Base-by-base conservation (phyloP, 352 stramenopile species). In the Globisporangium nodosum region DNA sequence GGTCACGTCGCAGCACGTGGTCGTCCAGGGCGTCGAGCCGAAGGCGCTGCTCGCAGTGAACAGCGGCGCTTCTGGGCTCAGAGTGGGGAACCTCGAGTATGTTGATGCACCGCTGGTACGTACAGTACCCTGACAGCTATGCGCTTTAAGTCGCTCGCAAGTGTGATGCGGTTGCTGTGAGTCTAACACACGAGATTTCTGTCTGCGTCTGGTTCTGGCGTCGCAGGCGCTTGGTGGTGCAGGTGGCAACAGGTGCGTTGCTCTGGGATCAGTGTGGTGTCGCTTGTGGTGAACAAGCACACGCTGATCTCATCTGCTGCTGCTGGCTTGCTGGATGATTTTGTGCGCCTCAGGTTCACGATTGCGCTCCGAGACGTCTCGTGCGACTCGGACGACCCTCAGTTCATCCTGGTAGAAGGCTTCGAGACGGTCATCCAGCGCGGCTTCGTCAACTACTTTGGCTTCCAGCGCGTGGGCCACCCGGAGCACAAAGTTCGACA, bases 361-460 rank as follows among this genome's bases (percentile, higher is more conserved):
- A 88, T 90, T 49, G 47, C 65, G 1, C 49, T 90, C 24, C 73
- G 76, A 0, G 58, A 67, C 13, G 62, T 90, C 59, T 60, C 65
- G 2, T 61, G 37, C 5, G 47, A 69, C 0, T 12, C 24, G 2
- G 55, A 3, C 5, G 51, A 69, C 16, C 42, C 76, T 13, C 61
- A 61, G 12, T 68, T 21, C 11, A 60, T 48, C 11, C 51, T 78
- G 31, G 59, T 63, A 9, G 31, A 39, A 3, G 64, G 66, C 24
- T 52, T 90, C 4, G 57, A 68, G 8, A 61, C 58, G 3, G 59
- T 88, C 9, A 52, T 68, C 35, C n/a, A 35, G 18, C 58, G 60
- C 5, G 81, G 81, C 2, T 92, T 90, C 46, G 56, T 76, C n/a
- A 91, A 94, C 56, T 94, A 88, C 68, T 94, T 92, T 68, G 81